Percentiles rank a stretch among this genome's conserved stretches.
phyloP scores from a whole-genome alignment of 257 asterid species.

The Jacaranda mimosifolia region DNA sequence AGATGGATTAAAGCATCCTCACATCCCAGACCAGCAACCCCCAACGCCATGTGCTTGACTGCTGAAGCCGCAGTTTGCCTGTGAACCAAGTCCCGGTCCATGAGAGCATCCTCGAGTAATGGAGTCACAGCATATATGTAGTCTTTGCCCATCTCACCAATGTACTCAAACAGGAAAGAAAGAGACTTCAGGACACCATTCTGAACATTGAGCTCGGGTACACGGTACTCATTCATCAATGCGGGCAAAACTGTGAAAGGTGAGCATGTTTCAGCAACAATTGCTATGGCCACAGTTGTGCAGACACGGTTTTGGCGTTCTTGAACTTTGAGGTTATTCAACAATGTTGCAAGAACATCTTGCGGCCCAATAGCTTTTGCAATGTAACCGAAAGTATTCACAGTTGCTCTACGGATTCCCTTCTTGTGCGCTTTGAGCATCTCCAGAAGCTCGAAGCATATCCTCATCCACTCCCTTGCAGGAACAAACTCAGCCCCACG shows the following conservation, averaged over 20 bases:
- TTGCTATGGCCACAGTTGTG: conserved; percentile 99
- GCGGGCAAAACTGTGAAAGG: conserved; percentile 92
- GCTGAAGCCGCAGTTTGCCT: conserved; percentile 95
- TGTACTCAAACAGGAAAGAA: conserved; percentile 84
- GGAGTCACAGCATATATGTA: conserved; percentile 95
- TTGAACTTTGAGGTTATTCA: conserved; percentile 91
- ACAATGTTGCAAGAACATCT: conserved; percentile 86
- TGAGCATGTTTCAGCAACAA: conserved; percentile 91
- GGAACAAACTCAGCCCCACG: conserved; percentile 95
- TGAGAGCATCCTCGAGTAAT: conserved; percentile 85
- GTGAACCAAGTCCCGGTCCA: conserved; percentile 90
- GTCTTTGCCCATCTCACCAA: conserved; percentile 96
- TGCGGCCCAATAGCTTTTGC: conserved; percentile 97
- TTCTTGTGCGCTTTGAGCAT: conserved; percentile 96
- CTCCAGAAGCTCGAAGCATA: conserved; percentile 93
- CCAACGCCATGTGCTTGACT: conserved; percentile 89
- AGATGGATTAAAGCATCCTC: conserved; percentile 87
- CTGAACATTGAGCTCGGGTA: conserved; percentile 94
- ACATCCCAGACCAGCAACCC: conserved; percentile 92
- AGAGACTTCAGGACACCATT: conserved; percentile 88
- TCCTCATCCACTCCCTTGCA: conserved; percentile 97
- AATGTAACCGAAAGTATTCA: conserved; percentile 86
- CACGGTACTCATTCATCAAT: conserved; percentile 87
- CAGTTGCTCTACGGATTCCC: conserved; percentile 94
- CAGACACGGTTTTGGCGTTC: conserved; percentile 95